Evolutionary conservation across 139 green algal species (phyloP).

Genomic region (Coelastrella sp.): DNA sequence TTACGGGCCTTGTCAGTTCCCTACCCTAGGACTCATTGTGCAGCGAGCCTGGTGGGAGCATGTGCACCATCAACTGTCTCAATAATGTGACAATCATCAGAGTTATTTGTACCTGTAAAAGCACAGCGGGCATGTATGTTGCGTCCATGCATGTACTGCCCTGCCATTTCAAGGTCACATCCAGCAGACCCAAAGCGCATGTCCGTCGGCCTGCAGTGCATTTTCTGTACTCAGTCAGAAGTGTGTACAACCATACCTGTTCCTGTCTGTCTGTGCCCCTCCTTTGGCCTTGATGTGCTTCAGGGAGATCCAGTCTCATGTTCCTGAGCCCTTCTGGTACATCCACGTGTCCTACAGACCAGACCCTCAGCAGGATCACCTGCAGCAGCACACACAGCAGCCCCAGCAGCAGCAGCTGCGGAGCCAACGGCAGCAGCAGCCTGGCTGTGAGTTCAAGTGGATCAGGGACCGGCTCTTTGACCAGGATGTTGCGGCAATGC

Average conservation of each 20-base stretch:
- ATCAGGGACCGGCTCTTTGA: slow-evolving; percentile 89
- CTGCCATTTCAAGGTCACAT: too few species aligned
- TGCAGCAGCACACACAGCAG: not conserved
- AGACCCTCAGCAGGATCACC: not conserved
- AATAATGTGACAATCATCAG: too few species aligned
- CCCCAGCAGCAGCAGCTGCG: slow-evolving; percentile 6
- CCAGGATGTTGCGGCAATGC: slow-evolving; percentile 71
- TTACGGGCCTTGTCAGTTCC: slow-evolving; percentile 98
- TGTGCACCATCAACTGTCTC: too few species aligned
- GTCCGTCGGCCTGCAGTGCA: too few species aligned
- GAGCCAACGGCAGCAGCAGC: slow-evolving; percentile 5
- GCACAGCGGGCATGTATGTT: too few species aligned
- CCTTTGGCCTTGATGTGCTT: not conserved
- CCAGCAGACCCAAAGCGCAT: too few species aligned
- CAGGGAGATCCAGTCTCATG: slow-evolving; percentile 94
- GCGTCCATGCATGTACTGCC: too few species aligned
- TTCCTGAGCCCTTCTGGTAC: slow-evolving; percentile 94
- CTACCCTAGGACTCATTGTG: slow-evolving; percentile 97
- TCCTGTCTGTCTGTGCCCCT: not conserved
- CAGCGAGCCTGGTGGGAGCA: slow-evolving; percentile 86
- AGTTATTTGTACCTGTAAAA: too few species aligned
- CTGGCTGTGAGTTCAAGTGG: slow-evolving; percentile 82
- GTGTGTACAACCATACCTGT: not conserved
- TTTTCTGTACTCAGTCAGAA: too few species aligned
- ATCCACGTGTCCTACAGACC: slow-evolving; percentile 67